Evolutionary conservation across 192 early-diverging fungal species (phyloP).

Genomic region (Martensiomyces pterosporus): DNA sequence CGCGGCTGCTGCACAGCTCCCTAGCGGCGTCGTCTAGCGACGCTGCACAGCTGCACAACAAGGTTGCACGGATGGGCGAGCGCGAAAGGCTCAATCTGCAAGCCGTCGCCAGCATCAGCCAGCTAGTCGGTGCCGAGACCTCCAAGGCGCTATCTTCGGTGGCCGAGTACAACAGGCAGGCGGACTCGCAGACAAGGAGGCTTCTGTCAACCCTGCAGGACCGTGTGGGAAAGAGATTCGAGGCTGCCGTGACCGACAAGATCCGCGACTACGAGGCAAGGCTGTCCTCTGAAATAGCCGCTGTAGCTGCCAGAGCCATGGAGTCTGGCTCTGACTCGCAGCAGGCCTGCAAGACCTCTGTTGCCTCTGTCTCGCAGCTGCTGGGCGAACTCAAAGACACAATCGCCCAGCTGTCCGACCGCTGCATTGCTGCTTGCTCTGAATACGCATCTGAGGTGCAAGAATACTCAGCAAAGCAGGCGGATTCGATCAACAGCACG

Average conservation of each 20-base stretch:
- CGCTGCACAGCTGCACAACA: conserved; percentile 8
- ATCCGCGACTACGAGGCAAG: conserved; percentile 7
- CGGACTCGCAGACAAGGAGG: conserved; percentile 1
- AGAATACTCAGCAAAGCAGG: neutral
- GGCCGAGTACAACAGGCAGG: conserved; percentile 1
- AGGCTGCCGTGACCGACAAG: conserved; percentile 7
- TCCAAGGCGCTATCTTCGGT: neutral
- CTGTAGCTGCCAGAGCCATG: neutral
- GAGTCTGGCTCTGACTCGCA: neutral
- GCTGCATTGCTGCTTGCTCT: neutral
- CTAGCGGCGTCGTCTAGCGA: conserved; percentile 7
- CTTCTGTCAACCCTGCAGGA: conserved; percentile 21
- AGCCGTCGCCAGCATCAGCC: conserved; percentile 2
- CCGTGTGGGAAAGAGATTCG: conserved; percentile 31
- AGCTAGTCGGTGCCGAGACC: conserved; percentile 4
- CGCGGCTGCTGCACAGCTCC: conserved; percentile 18
- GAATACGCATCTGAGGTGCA: neutral
- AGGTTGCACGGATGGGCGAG: conserved; percentile 16
- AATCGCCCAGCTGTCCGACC: neutral
- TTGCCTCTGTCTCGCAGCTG: neutral
- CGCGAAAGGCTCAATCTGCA: conserved; percentile 19
- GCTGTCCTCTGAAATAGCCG: conserved; percentile 8
- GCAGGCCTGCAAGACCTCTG: neutral
- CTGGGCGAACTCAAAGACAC: neutral
- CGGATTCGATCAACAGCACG: neutral